Evolutionary conservation across 306 rosid species (phyloP).

Genomic region (Vicia faba): DNA sequence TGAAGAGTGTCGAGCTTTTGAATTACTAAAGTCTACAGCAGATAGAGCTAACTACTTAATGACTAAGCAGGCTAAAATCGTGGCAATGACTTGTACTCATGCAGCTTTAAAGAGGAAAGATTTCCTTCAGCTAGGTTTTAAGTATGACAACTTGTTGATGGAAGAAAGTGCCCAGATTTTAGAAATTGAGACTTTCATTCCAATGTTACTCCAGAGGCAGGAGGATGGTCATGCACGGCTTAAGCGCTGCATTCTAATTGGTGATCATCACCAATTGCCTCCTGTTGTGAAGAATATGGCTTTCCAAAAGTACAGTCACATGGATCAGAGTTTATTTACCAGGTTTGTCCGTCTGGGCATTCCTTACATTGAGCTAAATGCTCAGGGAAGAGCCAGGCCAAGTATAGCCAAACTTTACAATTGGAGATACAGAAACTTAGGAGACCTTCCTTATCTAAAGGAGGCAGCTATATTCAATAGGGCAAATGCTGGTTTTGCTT

Average conservation of each 20-base stretch:
- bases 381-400: conserved; percentile 99
- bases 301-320: conserved; percentile 96
- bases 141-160: conserved; percentile 99
- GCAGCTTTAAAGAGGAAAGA: conserved; percentile 98
- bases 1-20: conserved; percentile 98
- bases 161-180: conserved; percentile 99
- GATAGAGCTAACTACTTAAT: conserved; percentile 95
- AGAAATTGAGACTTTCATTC: conserved; percentile 97
- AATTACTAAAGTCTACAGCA: conserved; percentile 93
- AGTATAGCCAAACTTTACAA: conserved; percentile 90
- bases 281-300: conserved; percentile 99
- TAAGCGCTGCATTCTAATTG: conserved; percentile 93
- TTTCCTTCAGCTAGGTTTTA: conserved; percentile 91
- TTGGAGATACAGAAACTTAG: conserved; percentile 96
- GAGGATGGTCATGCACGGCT: conserved; percentile 99
- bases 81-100: conserved; percentile 99
- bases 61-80: conserved; percentile 99
- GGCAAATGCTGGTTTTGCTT: conserved; percentile 97
- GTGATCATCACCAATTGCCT: conserved; percentile 99
- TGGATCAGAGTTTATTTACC: conserved; percentile 96
- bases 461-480: conserved; percentile 57
- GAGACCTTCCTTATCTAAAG: conserved; percentile 86
- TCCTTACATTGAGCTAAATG: conserved; percentile 97
- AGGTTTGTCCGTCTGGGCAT: conserved; percentile 97
- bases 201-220: conserved; percentile 98